Base-by-base conservation (phyloP, 2,329 filamentous ascomycete species). In the Trichoderma sp. region DNA sequence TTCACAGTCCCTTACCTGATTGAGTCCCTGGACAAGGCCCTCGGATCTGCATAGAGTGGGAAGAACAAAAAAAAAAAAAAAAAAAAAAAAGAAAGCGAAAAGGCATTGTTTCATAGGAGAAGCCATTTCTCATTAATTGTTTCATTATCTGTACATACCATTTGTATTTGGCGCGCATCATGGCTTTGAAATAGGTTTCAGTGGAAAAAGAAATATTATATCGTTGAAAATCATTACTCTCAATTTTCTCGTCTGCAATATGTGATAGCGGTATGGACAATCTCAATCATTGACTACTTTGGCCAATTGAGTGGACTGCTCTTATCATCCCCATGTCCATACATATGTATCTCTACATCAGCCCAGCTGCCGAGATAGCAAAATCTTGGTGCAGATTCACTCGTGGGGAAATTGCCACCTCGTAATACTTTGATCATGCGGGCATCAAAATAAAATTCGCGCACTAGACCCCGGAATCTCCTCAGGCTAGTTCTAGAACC, bases 11-110 rank as follows among this genome's bases (percentile, higher is more conserved):
- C 63, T 16, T 46, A 51, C 30, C 28, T 66, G 63, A 59, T 66
- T n/a, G 46, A 39, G 21, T 28, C 54, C 14, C 56, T 66, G 63
- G 63, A 66, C 28, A 66, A 66, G 63, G 63, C 63, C 21, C 54
- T 66, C 4, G 63, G 54, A 46, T 59, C 63, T 1, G 63, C 63
- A 59, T 66, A 66, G 8, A 49, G 11, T 66, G 26, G 32, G 3
- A 13, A 37, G 6, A 30, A 28, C 24, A 46, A 30, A 18, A 46
- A 21, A 3, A 13, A 37, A 30, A 30, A 28, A 37, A 46, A 30
- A 18, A 46, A 21, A 18, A 61, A 34, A 13, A 18, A 55, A 3
- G 30, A 21, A 52, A 64, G 32, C 49, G 34, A 28, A 64, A 26
- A 30, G 39, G 54, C 37, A n/a, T 66, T 66, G 28, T 37, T 55